Conservation (phyloP, 257 asterid genomes). For the Primulina eburnea region DNA sequence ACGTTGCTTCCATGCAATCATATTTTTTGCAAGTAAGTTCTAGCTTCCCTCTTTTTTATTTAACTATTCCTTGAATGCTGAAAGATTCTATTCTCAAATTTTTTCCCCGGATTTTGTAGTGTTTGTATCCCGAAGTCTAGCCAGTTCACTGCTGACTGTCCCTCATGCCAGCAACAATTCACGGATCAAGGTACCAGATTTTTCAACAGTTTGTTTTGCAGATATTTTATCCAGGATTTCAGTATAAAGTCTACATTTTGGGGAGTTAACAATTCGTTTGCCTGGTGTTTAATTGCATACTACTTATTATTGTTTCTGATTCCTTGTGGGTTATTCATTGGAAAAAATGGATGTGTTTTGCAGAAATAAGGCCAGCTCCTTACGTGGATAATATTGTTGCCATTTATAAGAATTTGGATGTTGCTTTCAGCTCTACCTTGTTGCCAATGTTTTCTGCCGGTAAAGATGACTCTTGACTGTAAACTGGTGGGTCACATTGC, state of each 20-base stretch:
- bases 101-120: conserved; percentile 26
- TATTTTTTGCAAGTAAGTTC: conserved; percentile 75
- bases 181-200: conserved; percentile 45
- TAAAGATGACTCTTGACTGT: conserved; percentile 16
- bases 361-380: conserved; percentile 73
- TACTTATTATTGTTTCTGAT: no score
- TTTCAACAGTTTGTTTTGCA: background rate
- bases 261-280: no score
- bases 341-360: conserved; percentile 2
- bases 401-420: conserved; percentile 56
- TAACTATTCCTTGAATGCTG: no score
- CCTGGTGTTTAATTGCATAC: no score
- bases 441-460: conserved; percentile 53
- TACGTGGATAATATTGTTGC: conserved; percentile 57
- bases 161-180: conserved; percentile 55
- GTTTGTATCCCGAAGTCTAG: conserved; percentile 38
- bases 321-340: background rate
- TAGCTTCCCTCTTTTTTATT: background rate
- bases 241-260: no score
- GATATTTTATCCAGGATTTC: no score
- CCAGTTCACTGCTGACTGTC: conserved; percentile 50
- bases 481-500: background rate
- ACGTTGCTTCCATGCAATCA: conserved; percentile 84
- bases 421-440: conserved; percentile 46
- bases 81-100: background rate